A percentile compares a stretch with the other conserved stretches of the same genome.
Evolutionary conservation across 2,329 filamentous ascomycete genomes (phyloP).

Genomic region (Trichoderma afroharzianum): DNA sequence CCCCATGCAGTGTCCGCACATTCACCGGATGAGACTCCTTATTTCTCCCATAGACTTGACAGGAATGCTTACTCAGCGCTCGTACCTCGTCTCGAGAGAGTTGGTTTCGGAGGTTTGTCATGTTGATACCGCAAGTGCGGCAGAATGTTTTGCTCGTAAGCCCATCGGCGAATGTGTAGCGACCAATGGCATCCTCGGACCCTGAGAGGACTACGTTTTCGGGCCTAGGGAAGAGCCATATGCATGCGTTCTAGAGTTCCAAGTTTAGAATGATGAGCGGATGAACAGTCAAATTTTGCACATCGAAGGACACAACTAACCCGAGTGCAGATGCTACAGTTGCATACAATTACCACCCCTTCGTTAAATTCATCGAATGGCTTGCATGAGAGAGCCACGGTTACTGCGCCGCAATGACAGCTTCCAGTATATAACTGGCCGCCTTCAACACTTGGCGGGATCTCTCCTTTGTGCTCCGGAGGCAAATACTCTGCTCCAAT

Average conservation of each 20-base stretch:
- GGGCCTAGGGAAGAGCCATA: conserved; percentile 43
- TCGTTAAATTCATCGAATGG: conserved; percentile 37
- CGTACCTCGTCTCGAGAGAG: conserved; percentile 35
- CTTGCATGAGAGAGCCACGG: conserved; percentile 40
- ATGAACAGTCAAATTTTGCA: no score
- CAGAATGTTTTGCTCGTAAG: conserved; percentile 45
- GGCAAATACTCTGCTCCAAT: conserved; percentile 29
- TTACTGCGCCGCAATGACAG: conserved; percentile 52
- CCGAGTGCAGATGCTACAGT: conserved; percentile 48
- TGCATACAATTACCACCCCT: conserved; percentile 40
- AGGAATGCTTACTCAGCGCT: conserved; percentile 20
- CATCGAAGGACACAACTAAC: conserved; percentile 26
- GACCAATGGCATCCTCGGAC: conserved; percentile 34
- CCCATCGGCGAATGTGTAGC: conserved; percentile 36
- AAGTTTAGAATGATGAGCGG: not conserved
- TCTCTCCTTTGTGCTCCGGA: conserved; percentile 37
- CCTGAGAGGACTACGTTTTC: conserved; percentile 41
- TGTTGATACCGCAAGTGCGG: conserved; percentile 43
- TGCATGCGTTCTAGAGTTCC: conserved; percentile 36
- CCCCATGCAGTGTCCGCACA: conserved; percentile 26
- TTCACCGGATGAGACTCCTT: conserved; percentile 34
- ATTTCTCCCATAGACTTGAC: conserved; percentile 20
- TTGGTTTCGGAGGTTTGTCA: conserved; percentile 33
- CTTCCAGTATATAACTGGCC: conserved; percentile 45
- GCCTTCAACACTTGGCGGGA: conserved; percentile 36